Base-by-base conservation (phyloP, 768 basidiomycete genomes). In the Tricholoma terreum region DNA sequence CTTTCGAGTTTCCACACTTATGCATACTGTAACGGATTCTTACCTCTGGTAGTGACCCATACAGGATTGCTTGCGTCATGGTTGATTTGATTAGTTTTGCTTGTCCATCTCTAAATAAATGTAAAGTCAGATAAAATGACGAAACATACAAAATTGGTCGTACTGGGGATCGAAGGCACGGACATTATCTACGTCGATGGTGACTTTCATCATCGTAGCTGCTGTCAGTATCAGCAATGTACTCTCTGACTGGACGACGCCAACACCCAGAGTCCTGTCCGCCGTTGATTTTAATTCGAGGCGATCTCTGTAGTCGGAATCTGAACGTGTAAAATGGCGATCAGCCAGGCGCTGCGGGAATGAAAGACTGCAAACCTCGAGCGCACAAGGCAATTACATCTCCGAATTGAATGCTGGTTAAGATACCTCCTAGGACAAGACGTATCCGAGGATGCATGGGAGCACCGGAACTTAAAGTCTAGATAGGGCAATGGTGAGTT, bases 41-140 rank as follows among this genome's bases (percentile, higher is more conserved):
- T 67, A 87, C 87, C 66, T 85, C 80, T 21, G 85, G 77, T 62
- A 84, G 75, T 24, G 87, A 79, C 11, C 88, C 88, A 65, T 91
- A 92, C 33, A 92, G 66, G 60, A 92, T 90, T 10, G 90, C 90
- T 66, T 92, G 89, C 45, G 84, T 89, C 85, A 93, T 86, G 22
- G 84, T 89, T 8, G 87, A 85, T 69, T 87, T 87, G 67, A 92
- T 82, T 22, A 92, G 73, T 56, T 81, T 81, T 2, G 87, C 84
- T 42, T 75, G 81, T 58, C 85, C 90, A 55, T 77, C 83, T 52
- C 85, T 88, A 55, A 14, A 52, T 36, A 19, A 27, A 34, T 1
- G 15, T n/a, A 5, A 14, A 17, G 27, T 49, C 12, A 55, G 48
- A 9, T 52, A 52, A 52, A 58, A 46, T 57, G 21, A 53, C 5